These are phyloP conservation scores for Neurospora sp. DNA, from an alignment of 495 filamentous ascomycete species.

Conservation along the genomic window DNA sequence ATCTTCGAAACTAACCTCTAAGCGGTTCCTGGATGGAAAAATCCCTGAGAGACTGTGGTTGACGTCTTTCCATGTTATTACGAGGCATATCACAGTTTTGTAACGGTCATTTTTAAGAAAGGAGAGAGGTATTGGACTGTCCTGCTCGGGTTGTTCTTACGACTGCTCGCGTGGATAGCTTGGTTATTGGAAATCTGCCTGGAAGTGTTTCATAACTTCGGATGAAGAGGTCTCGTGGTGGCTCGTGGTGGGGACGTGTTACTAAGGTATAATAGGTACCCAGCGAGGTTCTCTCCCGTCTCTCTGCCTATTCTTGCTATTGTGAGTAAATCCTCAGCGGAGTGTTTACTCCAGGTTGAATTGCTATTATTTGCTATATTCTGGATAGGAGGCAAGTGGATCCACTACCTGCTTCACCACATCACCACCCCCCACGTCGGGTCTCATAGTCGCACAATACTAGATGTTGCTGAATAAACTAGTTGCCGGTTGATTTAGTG, in stretches of 20 bases:
- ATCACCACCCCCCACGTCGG: not conserved
- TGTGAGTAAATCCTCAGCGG: not conserved
- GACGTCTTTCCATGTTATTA: not conserved
- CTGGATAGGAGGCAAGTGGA: not conserved
- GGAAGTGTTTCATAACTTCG: not conserved
- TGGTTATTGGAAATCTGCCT: not conserved
- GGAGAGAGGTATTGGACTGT: not conserved
- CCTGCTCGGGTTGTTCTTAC: not conserved
- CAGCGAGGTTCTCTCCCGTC: not conserved
- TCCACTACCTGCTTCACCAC: not conserved
- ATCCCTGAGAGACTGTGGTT: not conserved
- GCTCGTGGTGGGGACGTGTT: not conserved
- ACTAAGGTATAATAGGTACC: not conserved
- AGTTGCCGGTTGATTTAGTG: not conserved
- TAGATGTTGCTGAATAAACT: not conserved
- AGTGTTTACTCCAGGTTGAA: too few relatives aligned
- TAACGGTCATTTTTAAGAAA: not conserved
- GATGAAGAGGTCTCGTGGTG: not conserved
- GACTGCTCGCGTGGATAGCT: not conserved
- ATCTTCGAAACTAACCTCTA: not conserved
- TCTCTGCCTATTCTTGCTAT: not conserved
- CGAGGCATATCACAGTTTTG: not conserved
- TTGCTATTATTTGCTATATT: not conserved
- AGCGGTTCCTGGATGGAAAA: not conserved
- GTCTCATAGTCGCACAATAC: not conserved